Conservation (phyloP, 805 yeast species). For the Ogataea naganishii region DNA sequence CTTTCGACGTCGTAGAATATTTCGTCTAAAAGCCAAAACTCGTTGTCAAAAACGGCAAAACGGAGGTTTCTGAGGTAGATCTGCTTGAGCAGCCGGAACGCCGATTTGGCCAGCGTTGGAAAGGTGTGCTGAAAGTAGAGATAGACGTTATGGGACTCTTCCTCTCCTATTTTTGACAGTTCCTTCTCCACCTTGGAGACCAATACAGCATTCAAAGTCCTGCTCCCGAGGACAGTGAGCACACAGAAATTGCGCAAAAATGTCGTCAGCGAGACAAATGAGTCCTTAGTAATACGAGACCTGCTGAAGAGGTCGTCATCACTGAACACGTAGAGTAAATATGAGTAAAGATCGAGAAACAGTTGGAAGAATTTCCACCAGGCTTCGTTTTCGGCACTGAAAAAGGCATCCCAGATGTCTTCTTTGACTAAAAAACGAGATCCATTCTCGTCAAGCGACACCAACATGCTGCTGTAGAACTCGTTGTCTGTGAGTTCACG, state of each 20-base stretch:
- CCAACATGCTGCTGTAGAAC: slow-evolving; percentile 10
- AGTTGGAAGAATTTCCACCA: slow-evolving; percentile 34
- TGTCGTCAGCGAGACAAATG: slow-evolving; percentile 30
- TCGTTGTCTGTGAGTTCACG: slow-evolving; percentile 10
- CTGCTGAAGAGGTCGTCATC: slow-evolving; percentile 48
- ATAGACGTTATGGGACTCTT: too few relatives aligned
- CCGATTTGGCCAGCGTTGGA: slow-evolving; percentile 17
- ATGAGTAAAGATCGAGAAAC: slow-evolving; percentile 55
- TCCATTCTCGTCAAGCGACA: slow-evolving; percentile 9
- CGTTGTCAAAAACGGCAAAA: slow-evolving; percentile 36
- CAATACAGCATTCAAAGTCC: slow-evolving; percentile 6
- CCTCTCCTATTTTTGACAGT: slow-evolving; percentile 3
- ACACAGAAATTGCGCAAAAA: slow-evolving; percentile 46
- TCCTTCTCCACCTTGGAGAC: slow-evolving; percentile 5
- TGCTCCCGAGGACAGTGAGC: slow-evolving; percentile 21
- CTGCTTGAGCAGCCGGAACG: slow-evolving; percentile 53
- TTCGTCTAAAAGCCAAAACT: slow-evolving; percentile 43
- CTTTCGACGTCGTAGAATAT: slow-evolving; percentile 8
- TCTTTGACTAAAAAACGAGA: slow-evolving; percentile 6
- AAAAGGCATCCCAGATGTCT: slow-evolving; percentile 10
- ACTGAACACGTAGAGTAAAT: slow-evolving; percentile 57
- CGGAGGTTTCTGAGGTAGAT: slow-evolving; percentile 60
- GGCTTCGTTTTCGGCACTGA: slow-evolving; percentile 7
- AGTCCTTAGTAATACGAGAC: slow-evolving; percentile 30
- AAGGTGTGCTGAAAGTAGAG: slow-evolving; percentile 8